Percentiles rank a stretch among this genome's conserved stretches.
Evolutionary conservation across 805 yeast genomes (phyloP).

Genomic region (Isabelozyma gotoi): DNA sequence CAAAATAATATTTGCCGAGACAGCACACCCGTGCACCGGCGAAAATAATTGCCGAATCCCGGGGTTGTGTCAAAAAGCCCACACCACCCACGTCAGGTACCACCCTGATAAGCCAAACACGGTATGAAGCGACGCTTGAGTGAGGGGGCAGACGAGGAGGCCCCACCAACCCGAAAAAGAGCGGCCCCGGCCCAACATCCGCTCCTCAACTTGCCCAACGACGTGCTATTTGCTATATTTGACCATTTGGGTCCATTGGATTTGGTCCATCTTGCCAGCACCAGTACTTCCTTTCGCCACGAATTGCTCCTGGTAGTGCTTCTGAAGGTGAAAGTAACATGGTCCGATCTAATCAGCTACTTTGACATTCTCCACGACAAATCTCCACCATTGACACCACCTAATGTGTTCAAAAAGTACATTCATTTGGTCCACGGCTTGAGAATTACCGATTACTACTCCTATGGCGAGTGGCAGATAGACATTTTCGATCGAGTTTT

Average conservation of each 20-base stretch:
- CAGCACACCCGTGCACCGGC: too few species aligned
- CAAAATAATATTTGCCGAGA: too few species aligned
- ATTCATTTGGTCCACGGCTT: conserved; percentile 17
- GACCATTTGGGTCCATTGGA: conserved; percentile 5
- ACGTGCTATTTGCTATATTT: conserved; percentile 7
- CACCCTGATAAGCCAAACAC: too few species aligned
- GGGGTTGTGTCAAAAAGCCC: not conserved
- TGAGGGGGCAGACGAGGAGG: not conserved
- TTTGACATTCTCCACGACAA: not conserved
- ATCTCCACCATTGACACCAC: not conserved
- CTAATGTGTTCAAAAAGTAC: conserved; percentile 7
- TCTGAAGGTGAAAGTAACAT: conserved; percentile 19
- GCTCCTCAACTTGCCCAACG: conserved; percentile 7
- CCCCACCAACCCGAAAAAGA: not conserved
- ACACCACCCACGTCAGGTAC: too few species aligned
- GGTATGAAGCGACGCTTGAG: not conserved
- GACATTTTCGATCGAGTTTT: conserved; percentile 24
- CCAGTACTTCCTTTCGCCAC: conserved; percentile 15
- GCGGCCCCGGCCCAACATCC: not conserved
- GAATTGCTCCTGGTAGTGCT: conserved; percentile 18
- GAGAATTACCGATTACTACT: conserved; percentile 27
- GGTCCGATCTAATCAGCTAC: conserved; percentile 19
- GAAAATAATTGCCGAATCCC: not conserved
- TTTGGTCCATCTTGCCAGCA: conserved; percentile 13
- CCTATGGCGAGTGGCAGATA: conserved; percentile 38